Evolutionary conservation across 2,329 filamentous ascomycete genomes (phyloP), one percentile per base, ranked within the genome.

Genomic region (Sphaceloma murrayae): DNA sequence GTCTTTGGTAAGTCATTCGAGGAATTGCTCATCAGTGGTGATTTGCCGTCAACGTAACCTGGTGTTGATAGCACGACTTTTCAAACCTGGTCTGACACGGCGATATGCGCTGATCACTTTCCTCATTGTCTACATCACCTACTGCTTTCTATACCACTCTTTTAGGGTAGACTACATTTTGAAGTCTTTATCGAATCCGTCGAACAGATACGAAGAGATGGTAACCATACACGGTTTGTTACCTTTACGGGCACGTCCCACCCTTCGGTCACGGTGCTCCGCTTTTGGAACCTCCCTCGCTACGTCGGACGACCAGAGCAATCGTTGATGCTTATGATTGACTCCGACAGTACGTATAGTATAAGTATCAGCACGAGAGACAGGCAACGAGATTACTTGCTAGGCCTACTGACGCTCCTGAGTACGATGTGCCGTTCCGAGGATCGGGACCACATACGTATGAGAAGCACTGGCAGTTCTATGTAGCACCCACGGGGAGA

Each of bases 241-340:
- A 49, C 48, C 21, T 46, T 45, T 11, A 36, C 49, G 1, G 47
- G 38, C 2, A 49, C 49, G 11, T 47, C 75, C 0, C 79, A 83
- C 53, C 77, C 79, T 0, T 75, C 71, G 7, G 74, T 80, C 14
- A 81, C 79, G 0, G 82, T 53, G 79, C 78, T 11, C 77, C 78
- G 0, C 63, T 82, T 2, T 68, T 83, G 5, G 72, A 80, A 48
- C 78, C 78, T 0, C 61, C 71, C 40, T 61, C 82, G 19, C 64
- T 82, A 33, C 69, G 72, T 46, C 73, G 74, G 63, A 74, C 75
- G 0, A 81, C 78, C 0, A 75, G 77, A 0, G 73, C 78, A 0
- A 72, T 66, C 1, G 68, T 80, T n/a, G 63, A 76, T 44, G 72
- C 72, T 1, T 65, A 64, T 32, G 67, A 75, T 46, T 78, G 74